Conservation (phyloP, 1,284 basidiomycete genomes). For the Moesziomyces sp. region DNA sequence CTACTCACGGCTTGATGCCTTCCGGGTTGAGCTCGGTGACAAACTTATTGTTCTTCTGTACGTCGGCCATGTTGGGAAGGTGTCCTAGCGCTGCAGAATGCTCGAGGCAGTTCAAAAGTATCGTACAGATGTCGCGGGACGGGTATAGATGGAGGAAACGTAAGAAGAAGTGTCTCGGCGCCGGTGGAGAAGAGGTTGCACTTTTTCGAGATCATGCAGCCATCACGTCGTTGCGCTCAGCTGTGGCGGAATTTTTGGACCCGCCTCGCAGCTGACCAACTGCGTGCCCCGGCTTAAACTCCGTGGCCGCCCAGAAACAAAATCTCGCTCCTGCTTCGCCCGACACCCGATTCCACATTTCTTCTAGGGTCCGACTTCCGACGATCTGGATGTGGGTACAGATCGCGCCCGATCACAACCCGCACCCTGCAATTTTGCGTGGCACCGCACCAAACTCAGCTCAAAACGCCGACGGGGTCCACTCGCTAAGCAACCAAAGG, state of each 20-base stretch:
- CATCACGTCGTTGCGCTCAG: slow-evolving; percentile 27
- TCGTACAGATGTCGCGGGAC: neutral
- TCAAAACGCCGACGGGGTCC: neutral
- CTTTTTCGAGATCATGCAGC: slow-evolving; percentile 8
- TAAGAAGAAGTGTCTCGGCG: neutral
- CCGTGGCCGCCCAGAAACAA: slow-evolving; percentile 1
- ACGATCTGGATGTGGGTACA: slow-evolving; percentile 1
- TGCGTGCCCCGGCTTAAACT: slow-evolving; percentile 1
- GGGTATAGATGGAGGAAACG: neutral
- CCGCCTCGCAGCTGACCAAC: slow-evolving; percentile 1
- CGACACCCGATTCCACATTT: slow-evolving; percentile 3
- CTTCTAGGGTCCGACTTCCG: slow-evolving; percentile 2
- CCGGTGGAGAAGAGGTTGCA: neutral
- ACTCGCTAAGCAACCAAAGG: neutral
- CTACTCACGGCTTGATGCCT: slow-evolving; percentile 86
- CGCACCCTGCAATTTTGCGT: neutral
- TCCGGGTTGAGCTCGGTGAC: slow-evolving; percentile 77
- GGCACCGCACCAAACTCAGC: neutral
- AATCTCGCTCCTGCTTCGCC: slow-evolving; percentile 6
- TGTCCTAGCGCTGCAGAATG: neutral
- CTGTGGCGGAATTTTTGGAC: slow-evolving; percentile 23
- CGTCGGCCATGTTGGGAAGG: slow-evolving; percentile 25
- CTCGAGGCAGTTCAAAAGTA: too few species aligned
- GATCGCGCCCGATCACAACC: slow-evolving; percentile 24
- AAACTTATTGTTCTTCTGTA: slow-evolving; percentile 49